A percentile compares a stretch with the other conserved stretches of the same genome.
These are phyloP conservation scores for Fusarium burgessii DNA, from an alignment of 2,329 filamentous ascomycete genomes.

Conservation along the genomic window DNA sequence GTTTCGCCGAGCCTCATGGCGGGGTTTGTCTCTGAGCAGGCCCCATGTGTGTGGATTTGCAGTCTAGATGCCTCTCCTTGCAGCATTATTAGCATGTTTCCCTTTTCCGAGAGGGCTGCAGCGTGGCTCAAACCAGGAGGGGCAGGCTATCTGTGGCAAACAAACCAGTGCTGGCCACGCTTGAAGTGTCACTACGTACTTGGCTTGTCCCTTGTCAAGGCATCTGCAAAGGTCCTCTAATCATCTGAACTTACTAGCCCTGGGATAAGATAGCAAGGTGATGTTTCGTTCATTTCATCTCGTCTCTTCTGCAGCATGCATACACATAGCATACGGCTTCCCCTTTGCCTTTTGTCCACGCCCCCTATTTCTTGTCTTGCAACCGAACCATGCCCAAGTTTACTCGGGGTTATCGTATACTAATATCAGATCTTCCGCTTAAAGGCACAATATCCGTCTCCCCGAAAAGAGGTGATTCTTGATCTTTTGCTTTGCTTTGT, in stretches of 20 bases:
- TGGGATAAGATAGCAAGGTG: slow-evolving; percentile 29
- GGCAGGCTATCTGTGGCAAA: slow-evolving; percentile 21
- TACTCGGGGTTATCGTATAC: slow-evolving; percentile 22
- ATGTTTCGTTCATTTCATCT: slow-evolving; percentile 33
- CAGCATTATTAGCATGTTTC: slow-evolving; percentile 34
- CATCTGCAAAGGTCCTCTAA: slow-evolving; percentile 36
- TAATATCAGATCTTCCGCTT: slow-evolving; percentile 6
- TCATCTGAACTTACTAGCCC: slow-evolving; percentile 38
- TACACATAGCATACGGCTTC: slow-evolving; percentile 12
- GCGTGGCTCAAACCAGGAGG: slow-evolving; percentile 22
- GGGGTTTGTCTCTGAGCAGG: slow-evolving; percentile 7
- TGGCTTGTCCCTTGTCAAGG: slow-evolving; percentile 31
- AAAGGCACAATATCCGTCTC: not conserved
- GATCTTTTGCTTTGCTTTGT: slow-evolving; percentile 1
- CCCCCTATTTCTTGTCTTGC: slow-evolving; percentile 25
- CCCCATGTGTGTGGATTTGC: slow-evolving; percentile 23
- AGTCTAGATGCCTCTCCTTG: slow-evolving; percentile 15
- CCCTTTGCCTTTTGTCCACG: slow-evolving; percentile 17
- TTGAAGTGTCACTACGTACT: slow-evolving; percentile 14
- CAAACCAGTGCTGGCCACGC: slow-evolving; percentile 16
- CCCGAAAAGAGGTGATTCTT: not conserved
- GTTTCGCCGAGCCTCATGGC: slow-evolving; percentile 22
- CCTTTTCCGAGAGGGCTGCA: slow-evolving; percentile 7
- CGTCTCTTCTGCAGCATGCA: slow-evolving; percentile 27
- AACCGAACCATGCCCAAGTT: slow-evolving; percentile 14